These are phyloP conservation scores for Pythium scleroteichum DNA, from an alignment of 352 stramenopile genomes.

Conservation along the genomic window DNA sequence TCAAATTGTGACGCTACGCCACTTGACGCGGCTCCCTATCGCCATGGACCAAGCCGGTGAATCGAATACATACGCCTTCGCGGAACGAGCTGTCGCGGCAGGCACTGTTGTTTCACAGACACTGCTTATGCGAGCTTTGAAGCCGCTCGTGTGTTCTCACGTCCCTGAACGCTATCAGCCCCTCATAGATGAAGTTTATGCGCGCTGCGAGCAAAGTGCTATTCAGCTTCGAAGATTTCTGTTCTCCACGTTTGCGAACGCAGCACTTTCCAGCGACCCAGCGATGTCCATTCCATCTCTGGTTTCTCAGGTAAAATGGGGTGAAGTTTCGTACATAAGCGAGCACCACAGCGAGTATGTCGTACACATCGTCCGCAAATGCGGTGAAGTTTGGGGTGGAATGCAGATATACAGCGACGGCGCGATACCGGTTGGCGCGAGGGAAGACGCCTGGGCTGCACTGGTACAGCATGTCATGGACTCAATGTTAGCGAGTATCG, in stretches of 20 bases:
- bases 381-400: conserved; percentile 73
- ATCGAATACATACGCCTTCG: conserved; percentile 57
- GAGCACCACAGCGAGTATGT: conserved; percentile 83
- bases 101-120: conserved; percentile 63
- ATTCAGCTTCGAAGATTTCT: conserved; percentile 64
- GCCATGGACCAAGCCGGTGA: conserved; percentile 56
- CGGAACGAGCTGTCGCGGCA: conserved; percentile 63
- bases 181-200: conserved; percentile 71
- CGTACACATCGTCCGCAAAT: conserved; percentile 74
- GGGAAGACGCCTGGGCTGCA: conserved; percentile 77
- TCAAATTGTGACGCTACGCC: conserved; percentile 47
- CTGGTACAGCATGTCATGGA: conserved; percentile 89
- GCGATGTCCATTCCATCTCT: conserved; percentile 46
- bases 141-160: conserved; percentile 63
- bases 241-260: conserved; percentile 51
- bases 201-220: conserved; percentile 46
- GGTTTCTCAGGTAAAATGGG: conserved; percentile 51
- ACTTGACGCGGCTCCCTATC: conserved; percentile 44
- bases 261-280: conserved; percentile 41
- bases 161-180: conserved; percentile 64
- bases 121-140: conserved; percentile 64
- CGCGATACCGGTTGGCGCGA: conserved; percentile 61
- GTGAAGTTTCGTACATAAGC: conserved; percentile 58
- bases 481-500: conserved; percentile 91
- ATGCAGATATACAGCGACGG: conserved; percentile 71